Evolutionary conservation across 1,139 yeast genomes (phyloP).

Genomic region (Kodamaea sp.): DNA sequence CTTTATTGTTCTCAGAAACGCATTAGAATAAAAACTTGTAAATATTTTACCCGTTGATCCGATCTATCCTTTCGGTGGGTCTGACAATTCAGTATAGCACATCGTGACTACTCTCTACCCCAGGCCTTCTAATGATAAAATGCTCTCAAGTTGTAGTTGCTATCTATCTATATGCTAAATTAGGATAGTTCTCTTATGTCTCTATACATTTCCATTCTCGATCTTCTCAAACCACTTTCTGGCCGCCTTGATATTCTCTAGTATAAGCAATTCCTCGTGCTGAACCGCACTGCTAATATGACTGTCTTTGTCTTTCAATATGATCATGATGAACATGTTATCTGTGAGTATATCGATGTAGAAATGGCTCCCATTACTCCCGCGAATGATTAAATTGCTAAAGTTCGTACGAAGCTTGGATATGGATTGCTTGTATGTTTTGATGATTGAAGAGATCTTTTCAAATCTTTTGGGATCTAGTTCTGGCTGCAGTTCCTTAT

Average conservation of each 20-base stretch:
- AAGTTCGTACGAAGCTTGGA: constrained; percentile 85
- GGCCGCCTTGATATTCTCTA: constrained; percentile 70
- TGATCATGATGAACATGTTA: constrained; percentile 77
- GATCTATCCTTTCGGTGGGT: too few species aligned
- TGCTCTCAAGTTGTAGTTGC: too few species aligned
- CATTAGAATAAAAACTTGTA: too few species aligned
- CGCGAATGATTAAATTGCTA: constrained; percentile 73
- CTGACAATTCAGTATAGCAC: too few species aligned
- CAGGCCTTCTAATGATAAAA: background rate
- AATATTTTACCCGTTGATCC: too few species aligned
- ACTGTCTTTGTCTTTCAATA: constrained; percentile 43
- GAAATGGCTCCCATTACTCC: constrained; percentile 68
- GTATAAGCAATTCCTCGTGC: constrained; percentile 61
- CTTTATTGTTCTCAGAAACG: too few species aligned
- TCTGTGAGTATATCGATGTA: constrained; percentile 68
- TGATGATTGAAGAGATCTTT: constrained; percentile 89
- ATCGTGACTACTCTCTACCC: too few species aligned
- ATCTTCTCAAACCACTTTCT: constrained; percentile 66
- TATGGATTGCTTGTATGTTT: constrained; percentile 91
- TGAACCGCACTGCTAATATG: constrained; percentile 32
- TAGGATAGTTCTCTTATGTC: background rate
- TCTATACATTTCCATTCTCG: constrained; percentile 26
- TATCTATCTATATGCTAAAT: too few species aligned
- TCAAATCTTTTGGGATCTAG: constrained; percentile 92
- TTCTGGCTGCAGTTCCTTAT: constrained; percentile 13